Base-by-base conservation (phyloP, 1,284 basidiomycete species). In the Mycena citricolor region DNA sequence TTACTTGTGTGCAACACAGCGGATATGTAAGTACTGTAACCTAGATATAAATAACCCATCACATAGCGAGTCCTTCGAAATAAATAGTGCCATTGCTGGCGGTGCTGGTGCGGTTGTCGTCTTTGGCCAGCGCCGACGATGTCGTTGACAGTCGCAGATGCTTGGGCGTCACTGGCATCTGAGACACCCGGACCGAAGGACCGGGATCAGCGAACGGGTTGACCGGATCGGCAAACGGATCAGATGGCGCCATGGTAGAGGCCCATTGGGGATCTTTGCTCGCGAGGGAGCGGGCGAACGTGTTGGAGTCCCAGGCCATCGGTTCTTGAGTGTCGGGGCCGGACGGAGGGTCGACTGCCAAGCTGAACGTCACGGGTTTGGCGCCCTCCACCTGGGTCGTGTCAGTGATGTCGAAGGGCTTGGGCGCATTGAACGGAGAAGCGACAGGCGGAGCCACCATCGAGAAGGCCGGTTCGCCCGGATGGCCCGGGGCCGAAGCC, bases 71-170 rank as follows among this genome's bases (percentile, higher is more conserved):
- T 22, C 42, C 50, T 20, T 44, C 42, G 21, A 47, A 42, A 31
- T 48, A 48, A 35, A 47, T 24, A 29, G 49, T 47, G 41, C 41
- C n/a, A n/a, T 51, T 12, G 40, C 43, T 4, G 48, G 34, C 16
- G 49, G 43, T 16, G 23, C n/a, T n/a, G n/a, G n/a, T n/a, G n/a
- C n/a, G 19, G 16, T 14, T 20, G 11, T 35, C 33, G 24, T 32
- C 44, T 44, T 50, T 34, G 28, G 42, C 33, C 29, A 52, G 50
- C 10, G 43, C 37, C 21, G 51, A 49, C 4, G 51, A 52, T 2
- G 51, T 46, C 4, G 51, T 52, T 26, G 39, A 42, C 51, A 52
- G 48, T n/a, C 51, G 43, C 4, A 52, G 39, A 25, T 52, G 50
- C 11, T 42, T 43, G 4, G 51, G 51, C 23, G 46, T 46, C 25